A percentile compares a stretch with the other conserved stretches of the same genome.
These are phyloP conservation scores for Nasturtium officinale DNA, from an alignment of 345 rosid species.

Conservation along the genomic window DNA sequence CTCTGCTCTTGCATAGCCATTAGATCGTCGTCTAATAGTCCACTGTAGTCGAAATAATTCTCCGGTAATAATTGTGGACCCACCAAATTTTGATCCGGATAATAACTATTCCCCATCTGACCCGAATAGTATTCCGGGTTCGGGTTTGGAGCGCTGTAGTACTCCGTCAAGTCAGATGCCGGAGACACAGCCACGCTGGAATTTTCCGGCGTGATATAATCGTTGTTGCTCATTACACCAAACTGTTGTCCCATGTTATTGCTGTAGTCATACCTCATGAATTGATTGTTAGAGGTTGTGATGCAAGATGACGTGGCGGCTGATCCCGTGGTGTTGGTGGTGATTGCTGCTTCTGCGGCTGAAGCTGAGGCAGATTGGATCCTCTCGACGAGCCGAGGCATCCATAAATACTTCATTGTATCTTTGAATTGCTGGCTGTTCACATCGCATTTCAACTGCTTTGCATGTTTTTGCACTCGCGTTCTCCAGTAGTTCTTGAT, in stretches of 20 bases:
- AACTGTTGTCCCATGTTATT: constrained; percentile 41
- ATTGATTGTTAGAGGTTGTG: constrained; percentile 39
- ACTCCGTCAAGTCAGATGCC: constrained; percentile 68
- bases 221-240: constrained; percentile 40
- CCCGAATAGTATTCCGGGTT: constrained; percentile 51
- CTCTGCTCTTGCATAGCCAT: constrained; percentile 53
- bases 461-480: constrained; percentile 92
- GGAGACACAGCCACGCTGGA: constrained; percentile 70
- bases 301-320: constrained; percentile 42
- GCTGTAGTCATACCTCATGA: constrained; percentile 35
- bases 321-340: constrained; percentile 36
- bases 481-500: constrained; percentile 98
- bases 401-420: constrained; percentile 77
- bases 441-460: constrained; percentile 80
- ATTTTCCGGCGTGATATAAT: constrained; percentile 60
- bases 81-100: constrained; percentile 49
- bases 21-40: constrained; percentile 41
- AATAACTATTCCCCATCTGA: constrained; percentile 49
- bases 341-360: constrained; percentile 16
- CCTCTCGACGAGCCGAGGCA: constrained; percentile 86
- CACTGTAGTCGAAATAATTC: constrained; percentile 48
- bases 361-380: constrained; percentile 65
- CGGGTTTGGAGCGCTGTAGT: constrained; percentile 52
- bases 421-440: constrained; percentile 90
- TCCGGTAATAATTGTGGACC: constrained; percentile 50